These are phyloP conservation scores for Prunus campanulata DNA, from an alignment of 306 rosid species.

Conservation along the genomic window DNA sequence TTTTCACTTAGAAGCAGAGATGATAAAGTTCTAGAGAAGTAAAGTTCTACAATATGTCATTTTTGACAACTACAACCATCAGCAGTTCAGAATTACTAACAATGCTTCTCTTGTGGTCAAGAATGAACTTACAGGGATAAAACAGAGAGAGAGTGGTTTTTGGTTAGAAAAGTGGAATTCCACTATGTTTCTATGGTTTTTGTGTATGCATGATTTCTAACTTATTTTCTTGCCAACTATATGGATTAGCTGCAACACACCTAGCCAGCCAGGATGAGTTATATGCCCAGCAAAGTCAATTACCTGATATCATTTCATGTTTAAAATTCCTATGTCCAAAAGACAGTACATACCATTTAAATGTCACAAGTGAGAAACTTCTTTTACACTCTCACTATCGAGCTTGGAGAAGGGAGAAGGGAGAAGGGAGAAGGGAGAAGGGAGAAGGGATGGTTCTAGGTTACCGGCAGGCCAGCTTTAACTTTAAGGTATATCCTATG, in stretches of 20 bases:
- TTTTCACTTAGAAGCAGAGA: slow-evolving; percentile 12
- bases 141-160: background rate
- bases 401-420: too few relatives aligned
- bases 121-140: too few relatives aligned
- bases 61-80: background rate
- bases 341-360: background rate
- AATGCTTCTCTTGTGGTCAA: too few relatives aligned
- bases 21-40: background rate
- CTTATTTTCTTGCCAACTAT: background rate
- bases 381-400: background rate
- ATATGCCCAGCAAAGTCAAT: background rate
- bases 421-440: too few relatives aligned
- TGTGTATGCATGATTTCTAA: background rate
- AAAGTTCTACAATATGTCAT: background rate
- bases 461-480: too few relatives aligned
- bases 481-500: background rate
- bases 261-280: background rate
- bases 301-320: background rate
- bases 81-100: background rate
- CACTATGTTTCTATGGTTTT: background rate
- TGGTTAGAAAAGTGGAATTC: background rate
- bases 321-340: background rate
- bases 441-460: too few relatives aligned
- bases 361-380: background rate
- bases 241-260: background rate